A percentile compares a stretch with the other conserved stretches of the same genome.
phyloP scores from a whole-genome alignment of 768 basidiomycete species.

The Tremella mesenterica region DNA sequence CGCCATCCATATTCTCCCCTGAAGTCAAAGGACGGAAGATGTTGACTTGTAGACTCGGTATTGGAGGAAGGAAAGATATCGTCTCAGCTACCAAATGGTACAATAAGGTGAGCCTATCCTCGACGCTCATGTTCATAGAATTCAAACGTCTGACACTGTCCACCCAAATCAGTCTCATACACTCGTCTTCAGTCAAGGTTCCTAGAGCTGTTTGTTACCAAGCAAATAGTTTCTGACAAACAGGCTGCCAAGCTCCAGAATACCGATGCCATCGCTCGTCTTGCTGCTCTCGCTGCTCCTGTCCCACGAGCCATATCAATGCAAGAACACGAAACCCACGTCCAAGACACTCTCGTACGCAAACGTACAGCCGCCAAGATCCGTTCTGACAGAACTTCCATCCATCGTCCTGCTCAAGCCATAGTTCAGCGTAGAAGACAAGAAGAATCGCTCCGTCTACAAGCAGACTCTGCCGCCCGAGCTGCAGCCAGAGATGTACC shows the following conservation, averaged over 20 bases:
- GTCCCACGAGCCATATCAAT: constrained; percentile 61
- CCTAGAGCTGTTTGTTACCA: not conserved
- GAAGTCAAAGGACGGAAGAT: not conserved
- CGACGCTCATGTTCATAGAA: not conserved
- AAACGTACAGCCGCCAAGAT: constrained; percentile 61
- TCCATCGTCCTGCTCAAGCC: constrained; percentile 3
- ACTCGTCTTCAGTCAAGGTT: too few species aligned
- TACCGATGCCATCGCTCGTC: constrained; percentile 64
- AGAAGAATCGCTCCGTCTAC: not conserved
- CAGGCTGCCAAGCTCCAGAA: constrained; percentile 74
- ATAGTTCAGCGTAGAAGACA: not conserved
- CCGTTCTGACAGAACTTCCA: constrained; percentile 30
- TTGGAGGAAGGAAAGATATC: constrained; percentile 55
- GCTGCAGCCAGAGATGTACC: not conserved
- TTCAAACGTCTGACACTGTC: not conserved
- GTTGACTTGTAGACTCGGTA: constrained; percentile 54
- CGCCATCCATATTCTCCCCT: not conserved
- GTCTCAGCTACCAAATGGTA: constrained; percentile 72
- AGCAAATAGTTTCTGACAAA: not conserved
- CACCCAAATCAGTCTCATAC: too few species aligned
- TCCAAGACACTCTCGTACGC: constrained; percentile 70
- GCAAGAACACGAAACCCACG: constrained; percentile 68
- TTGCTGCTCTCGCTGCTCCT: constrained; percentile 59
- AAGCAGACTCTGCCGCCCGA: not conserved
- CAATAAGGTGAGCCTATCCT: constrained; percentile 48